Percentiles rank a stretch among this genome's conserved stretches.
These are phyloP conservation scores for Mycena alexandri DNA, from an alignment of 768 basidiomycete genomes.

Conservation along the genomic window DNA sequence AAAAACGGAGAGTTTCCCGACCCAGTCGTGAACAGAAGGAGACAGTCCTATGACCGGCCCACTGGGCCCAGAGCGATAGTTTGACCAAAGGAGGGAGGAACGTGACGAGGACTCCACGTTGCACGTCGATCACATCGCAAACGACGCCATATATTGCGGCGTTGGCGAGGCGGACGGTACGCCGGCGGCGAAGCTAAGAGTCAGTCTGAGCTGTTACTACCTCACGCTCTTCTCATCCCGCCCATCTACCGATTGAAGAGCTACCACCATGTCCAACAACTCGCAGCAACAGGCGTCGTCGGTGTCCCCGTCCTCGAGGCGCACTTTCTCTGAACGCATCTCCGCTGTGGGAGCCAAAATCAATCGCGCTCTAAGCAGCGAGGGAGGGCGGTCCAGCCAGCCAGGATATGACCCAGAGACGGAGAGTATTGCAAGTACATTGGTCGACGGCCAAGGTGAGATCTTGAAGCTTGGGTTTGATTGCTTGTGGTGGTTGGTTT, in stretches of 20 bases:
- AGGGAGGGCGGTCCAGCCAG: conserved; percentile 11
- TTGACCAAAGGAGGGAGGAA: conserved; percentile 1
- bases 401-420: conserved; percentile 26
- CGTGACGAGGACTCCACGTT: conserved; percentile 21
- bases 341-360: conserved; percentile 33
- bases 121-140: conserved; percentile 12
- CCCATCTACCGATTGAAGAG: background rate
- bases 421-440: conserved; percentile 27
- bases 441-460: conserved; percentile 26
- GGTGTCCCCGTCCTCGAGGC: conserved; percentile 14
- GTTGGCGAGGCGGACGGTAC: background rate
- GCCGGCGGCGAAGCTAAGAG: conserved; percentile 19
- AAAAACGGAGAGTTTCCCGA: too few species aligned
- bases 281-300: conserved; percentile 3
- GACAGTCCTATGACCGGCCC: conserved; percentile 4
- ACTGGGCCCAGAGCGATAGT: background rate
- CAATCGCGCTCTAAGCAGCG: conserved; percentile 32
- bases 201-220: background rate
- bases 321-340: conserved; percentile 25
- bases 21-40: too few species aligned
- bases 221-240: background rate
- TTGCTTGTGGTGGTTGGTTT: conserved; percentile 27
- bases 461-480: background rate
- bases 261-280: background rate
- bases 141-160: conserved; percentile 21